phyloP scores from a whole-genome alignment of 164 flowering plant genomes.

The Macadamia tetraphylla region DNA sequence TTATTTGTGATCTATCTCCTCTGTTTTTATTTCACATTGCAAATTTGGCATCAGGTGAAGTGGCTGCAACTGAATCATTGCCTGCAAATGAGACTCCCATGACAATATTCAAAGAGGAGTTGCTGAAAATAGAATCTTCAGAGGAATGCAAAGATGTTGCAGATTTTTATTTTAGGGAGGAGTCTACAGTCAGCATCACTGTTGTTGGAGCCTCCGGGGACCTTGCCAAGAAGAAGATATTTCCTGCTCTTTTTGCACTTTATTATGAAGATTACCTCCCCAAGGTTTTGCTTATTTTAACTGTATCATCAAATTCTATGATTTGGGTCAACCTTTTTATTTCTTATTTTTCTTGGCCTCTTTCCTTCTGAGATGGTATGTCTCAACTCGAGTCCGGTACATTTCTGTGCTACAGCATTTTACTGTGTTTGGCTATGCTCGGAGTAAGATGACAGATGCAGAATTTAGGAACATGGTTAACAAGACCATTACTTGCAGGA shows the following conservation, averaged over 20 bases:
- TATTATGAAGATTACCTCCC: slow-evolving; percentile 79
- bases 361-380: not conserved
- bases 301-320: not conserved
- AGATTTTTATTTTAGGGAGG: slow-evolving; percentile 22
- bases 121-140: slow-evolving; percentile 28
- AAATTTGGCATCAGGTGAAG: slow-evolving; percentile 32
- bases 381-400: not conserved
- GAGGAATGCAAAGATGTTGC: slow-evolving; percentile 25
- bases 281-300: slow-evolving; percentile 33
- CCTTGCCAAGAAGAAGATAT: slow-evolving; percentile 94
- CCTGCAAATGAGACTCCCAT: slow-evolving; percentile 30
- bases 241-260: slow-evolving; percentile 91
- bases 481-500: slow-evolving; percentile 89
- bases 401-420: slow-evolving; percentile 55
- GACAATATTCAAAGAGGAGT: slow-evolving; percentile 31
- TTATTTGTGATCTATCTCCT: not conserved
- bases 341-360: not conserved
- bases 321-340: not conserved
- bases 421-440: slow-evolving; percentile 81
- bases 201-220: slow-evolving; percentile 98
- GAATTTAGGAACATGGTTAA: slow-evolving; percentile 86
- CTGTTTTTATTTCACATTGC: not conserved
- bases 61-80: slow-evolving; percentile 27
- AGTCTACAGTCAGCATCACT: slow-evolving; percentile 68
- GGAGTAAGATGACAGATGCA: slow-evolving; percentile 93